Evolutionary conservation across 1,284 basidiomycete genomes (phyloP), one percentile per base, ranked within the genome.

Genomic region (Ganoderma sp.): DNA sequence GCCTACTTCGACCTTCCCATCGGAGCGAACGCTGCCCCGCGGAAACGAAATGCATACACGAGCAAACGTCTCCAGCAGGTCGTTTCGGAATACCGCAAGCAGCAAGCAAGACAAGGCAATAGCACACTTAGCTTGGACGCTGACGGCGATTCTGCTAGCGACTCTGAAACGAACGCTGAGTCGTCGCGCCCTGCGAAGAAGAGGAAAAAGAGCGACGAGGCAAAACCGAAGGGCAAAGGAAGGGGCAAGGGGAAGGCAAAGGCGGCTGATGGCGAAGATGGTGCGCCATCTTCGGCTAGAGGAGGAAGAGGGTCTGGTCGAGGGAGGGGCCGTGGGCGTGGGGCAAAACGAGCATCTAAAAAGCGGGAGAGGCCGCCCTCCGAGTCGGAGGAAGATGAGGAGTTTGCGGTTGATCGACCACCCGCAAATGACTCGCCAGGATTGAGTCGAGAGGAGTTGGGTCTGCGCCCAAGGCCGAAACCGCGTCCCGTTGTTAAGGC

Each of bases 21-120:
- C 79, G 88, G 88, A 67, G 82, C 92, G 17, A 88, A 88, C 52
- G 85, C 87, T 73, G 94, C 90, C 1, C 95, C 95, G 0, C 85
- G 92, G 54, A 89, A 91, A 74, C 86, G 91, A 58, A 90, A 93
- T 69, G 93, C 86, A 42, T 98, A 93, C 79, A 85, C 88, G 41
- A 96, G 90, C 78, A 96, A 95, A 78, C 87, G 97, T 6, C 82
- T 99, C 70, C 95, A 98, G 78, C 86, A 94, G 71, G 95, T 98
- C 3, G 93, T 99, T 63, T 88, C 91, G 61, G 91, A 92, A 67
- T 97, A 94, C 78, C 84, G 94, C 64, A 88, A 88, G 74, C 84
- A 85, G 63, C 84, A 80, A 65, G 77, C 75, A 68, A 63, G 71
- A 69, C 67, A 62, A 9, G 66, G 63, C 63, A 73, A 60, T 22